Evolutionary conservation across 2,329 filamentous ascomycete species (phyloP).

Genomic region (Colletotrichum sojae): DNA sequence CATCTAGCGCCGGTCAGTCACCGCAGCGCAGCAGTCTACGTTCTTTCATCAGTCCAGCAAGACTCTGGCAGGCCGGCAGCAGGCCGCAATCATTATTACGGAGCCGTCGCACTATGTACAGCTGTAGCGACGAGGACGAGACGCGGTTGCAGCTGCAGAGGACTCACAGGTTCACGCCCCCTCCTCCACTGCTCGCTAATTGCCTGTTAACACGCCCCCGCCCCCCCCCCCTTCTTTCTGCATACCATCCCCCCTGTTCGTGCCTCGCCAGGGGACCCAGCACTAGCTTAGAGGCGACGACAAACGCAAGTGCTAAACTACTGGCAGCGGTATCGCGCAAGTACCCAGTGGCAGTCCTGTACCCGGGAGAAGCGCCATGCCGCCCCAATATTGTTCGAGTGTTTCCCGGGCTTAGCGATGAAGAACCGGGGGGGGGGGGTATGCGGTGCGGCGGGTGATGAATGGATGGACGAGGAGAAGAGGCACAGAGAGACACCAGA

Average conservation of each 20-base stretch:
- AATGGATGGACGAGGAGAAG: background rate
- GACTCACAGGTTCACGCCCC: constrained; percentile 18
- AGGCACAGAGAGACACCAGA: too few relatives aligned
- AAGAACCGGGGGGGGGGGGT: constrained; percentile 13
- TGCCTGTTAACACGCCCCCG: constrained; percentile 34
- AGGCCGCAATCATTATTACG: background rate
- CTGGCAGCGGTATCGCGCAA: constrained; percentile 38
- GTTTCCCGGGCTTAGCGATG: constrained; percentile 47
- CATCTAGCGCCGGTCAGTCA: constrained; percentile 4
- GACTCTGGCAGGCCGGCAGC: too few relatives aligned
- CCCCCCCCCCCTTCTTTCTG: constrained; percentile 37
- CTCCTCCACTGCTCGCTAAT: constrained; percentile 32
- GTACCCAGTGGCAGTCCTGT: constrained; percentile 34
- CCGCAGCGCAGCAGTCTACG: background rate
- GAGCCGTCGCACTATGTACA: background rate
- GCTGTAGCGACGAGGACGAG: constrained; percentile 9
- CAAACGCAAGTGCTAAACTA: constrained; percentile 29
- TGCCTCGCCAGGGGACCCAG: constrained; percentile 31
- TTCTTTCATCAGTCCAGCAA: background rate
- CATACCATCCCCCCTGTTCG: constrained; percentile 37
- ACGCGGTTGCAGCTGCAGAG: constrained; percentile 14
- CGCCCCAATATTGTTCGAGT: constrained; percentile 44
- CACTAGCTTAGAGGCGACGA: constrained; percentile 16
- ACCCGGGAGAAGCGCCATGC: constrained; percentile 47
- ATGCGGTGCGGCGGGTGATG: background rate